phyloP scores from a whole-genome alignment of 129 eudicot genomes.

The Arctium lappa region DNA sequence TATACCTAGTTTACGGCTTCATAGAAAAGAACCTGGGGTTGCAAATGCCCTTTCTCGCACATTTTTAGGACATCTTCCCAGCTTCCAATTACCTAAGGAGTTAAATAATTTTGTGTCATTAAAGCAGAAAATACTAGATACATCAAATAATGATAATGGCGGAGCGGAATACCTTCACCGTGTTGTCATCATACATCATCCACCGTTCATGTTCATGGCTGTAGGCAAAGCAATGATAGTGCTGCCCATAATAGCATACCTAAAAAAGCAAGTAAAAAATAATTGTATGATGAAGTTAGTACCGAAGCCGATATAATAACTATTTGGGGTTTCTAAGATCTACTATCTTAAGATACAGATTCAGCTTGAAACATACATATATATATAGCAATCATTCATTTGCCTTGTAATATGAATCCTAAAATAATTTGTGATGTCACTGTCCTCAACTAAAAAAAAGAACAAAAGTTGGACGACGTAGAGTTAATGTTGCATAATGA shows the following conservation, averaged over 20 bases:
- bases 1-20: slow-evolving; percentile 71
- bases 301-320: neutral
- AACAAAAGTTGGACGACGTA: neutral
- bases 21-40: slow-evolving; percentile 94
- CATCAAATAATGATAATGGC: neutral
- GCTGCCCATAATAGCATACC: slow-evolving; percentile 98
- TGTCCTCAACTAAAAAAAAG: neutral
- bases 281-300: neutral
- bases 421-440: neutral
- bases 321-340: neutral
- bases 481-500: neutral
- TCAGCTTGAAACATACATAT: neutral
- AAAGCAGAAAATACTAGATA: neutral
- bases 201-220: slow-evolving; percentile 60
- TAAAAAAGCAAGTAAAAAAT: slow-evolving; percentile 24
- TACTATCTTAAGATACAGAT: neutral
- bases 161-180: slow-evolving; percentile 62
- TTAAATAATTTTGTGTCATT: neutral
- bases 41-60: slow-evolving; percentile 91
- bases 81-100: slow-evolving; percentile 68
- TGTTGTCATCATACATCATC: slow-evolving; percentile 97
- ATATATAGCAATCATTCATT: neutral
- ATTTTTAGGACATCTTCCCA: slow-evolving; percentile 81
- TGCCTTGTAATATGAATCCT: neutral
- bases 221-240: slow-evolving; percentile 94